Base-by-base conservation (phyloP, 257 asterid genomes). In the Nicotiana knightiana region DNA sequence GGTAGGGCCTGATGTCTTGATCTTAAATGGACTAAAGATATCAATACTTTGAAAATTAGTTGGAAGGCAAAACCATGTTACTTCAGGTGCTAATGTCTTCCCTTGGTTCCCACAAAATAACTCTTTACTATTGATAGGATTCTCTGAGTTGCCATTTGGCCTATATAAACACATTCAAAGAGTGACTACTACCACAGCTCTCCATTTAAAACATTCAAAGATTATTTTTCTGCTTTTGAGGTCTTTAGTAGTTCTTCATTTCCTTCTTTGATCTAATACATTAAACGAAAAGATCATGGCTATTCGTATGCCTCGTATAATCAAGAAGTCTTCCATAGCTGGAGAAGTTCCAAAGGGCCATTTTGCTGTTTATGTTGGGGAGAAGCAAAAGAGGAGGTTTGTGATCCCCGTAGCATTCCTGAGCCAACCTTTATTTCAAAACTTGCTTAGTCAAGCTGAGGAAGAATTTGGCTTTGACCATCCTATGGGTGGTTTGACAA, bases 401-500 rank as follows among this genome's bases (percentile, higher is more conserved):
- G 81, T 83, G 48, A 77, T 85, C 79, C 86, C 89, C 21, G 51
- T 89, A 7, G 66, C 86, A 15, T 85, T 84, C 81, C 80, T 88
- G 85, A 89, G 87, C 57, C 87, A 87, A 48, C 87, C 89, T 84
- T 84, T 58, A 4, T 86, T 88, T 65, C 93, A 86, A 76, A 87
- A 87, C 10, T 63, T 92, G 71, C 35, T 92, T 46, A 21, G 76
- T 10, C 89, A 70, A 61, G 89, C 87, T 2, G 92, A 91, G 24
- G 85, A 71, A 67, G 87, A 86, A 80, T 81, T 82, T 28, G 85
- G 90, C 5, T 89, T 84, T 70, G 21, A 85, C 55, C 93, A 90
- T 85, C 93, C 90, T 4, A 88, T 88, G 88, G 92, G 93, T 2
- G 91, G 93, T 55, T 85, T 90, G 2, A 90, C 91, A 6, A 86